Conservation (phyloP, 1,139 yeast genomes). For the Yamadazyma songkhlaensis region DNA sequence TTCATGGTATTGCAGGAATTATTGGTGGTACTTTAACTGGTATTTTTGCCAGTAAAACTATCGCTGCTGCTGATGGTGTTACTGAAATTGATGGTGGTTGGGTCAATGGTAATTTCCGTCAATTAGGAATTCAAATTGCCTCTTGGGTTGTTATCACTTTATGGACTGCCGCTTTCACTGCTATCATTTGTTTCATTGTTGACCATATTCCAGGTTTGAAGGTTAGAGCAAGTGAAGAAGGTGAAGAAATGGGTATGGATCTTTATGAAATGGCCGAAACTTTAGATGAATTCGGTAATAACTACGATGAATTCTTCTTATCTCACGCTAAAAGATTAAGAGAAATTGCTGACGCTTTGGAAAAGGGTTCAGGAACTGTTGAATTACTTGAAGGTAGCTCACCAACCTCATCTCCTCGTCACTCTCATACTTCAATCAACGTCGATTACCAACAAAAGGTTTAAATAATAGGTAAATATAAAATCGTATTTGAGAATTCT, state of each 20-base stretch:
- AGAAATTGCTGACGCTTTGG: constrained; percentile 14
- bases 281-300: constrained; percentile 24
- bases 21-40: constrained; percentile 85
- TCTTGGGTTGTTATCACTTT: constrained; percentile 70
- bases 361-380: constrained; percentile 7
- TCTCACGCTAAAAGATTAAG: constrained; percentile 17
- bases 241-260: constrained; percentile 76
- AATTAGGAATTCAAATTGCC: constrained; percentile 91
- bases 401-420: constrained; percentile 15
- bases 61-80: constrained; percentile 72
- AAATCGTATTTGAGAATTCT: no score
- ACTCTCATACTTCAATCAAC: constrained; percentile 14
- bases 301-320: constrained; percentile 19
- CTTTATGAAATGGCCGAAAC: constrained; percentile 30
- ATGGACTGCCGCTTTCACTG: constrained; percentile 80
- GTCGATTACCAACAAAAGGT: constrained; percentile 13
- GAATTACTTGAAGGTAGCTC: constrained; percentile 16
- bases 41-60: constrained; percentile 88
- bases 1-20: constrained; percentile 94
- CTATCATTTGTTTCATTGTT: constrained; percentile 64
- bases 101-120: constrained; percentile 86
- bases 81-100: constrained; percentile 77
- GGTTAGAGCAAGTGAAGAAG: constrained; percentile 72
- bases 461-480: neutral
- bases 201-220: constrained; percentile 81